Evolutionary conservation across 345 rosid species (phyloP), one percentile per base, ranked within the genome.

Genomic region (Viola odorata): DNA sequence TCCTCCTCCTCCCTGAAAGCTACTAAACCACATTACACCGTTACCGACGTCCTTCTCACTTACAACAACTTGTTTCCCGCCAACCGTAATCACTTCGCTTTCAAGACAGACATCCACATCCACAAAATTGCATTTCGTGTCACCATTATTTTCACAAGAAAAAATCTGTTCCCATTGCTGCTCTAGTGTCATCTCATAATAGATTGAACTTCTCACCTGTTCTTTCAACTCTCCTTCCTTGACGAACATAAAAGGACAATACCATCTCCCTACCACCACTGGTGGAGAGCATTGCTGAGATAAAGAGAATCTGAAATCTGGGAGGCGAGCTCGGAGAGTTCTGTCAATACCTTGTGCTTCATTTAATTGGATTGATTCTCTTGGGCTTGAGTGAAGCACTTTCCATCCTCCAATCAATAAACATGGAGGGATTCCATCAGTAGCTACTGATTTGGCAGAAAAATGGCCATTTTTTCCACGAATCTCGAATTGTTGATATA

Each of bases 291-390:
- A 40, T 14, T 3, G 39, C 14, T 60, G 41, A 17, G 72, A 68
- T 61, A 49, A 10, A 9, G 72, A 45, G 41, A 68, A 54, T 4
- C n/a, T 48, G 48, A 61, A 39, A 10, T 47, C 60, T 37, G 71
- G 71, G 47, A 68, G 65, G 41, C 45, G 50, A 12, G 23, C 50
- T 1, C 56, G 65, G 40, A 68, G 49, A 11, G 45, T 17, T 37
- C 15, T 17, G 45, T 68, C 60, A 23, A 68, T 65, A 12, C 71
- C 71, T 54, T 9, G 1, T 39, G 71, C 71, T 68, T 68, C 71
- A 2, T 17, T 47, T 23, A 68, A 60, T 50, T 15, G 32, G 23
- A 60, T 23, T 23, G 32, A 45, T 39, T 60, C 42, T 0, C 13
- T 4, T 15, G 41, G 4, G 16, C 23, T 53, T 67, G 71, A 37